Base-by-base conservation (phyloP, 257 asterid genomes). In the Nicotiana tomentosiformis region DNA sequence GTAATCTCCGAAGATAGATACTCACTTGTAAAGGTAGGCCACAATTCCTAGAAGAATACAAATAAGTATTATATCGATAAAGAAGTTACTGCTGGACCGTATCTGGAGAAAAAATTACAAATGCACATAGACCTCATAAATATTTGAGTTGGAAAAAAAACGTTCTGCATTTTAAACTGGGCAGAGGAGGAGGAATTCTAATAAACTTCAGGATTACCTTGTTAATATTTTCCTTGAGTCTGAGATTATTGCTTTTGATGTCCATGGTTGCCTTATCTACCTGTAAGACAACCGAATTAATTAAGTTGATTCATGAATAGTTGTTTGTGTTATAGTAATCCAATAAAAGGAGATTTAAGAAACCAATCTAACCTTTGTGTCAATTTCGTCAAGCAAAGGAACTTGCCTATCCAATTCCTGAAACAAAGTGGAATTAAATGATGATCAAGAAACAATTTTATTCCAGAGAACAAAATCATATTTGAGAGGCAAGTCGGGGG, bases 401-500 rank as follows among this genome's bases (percentile, higher is more conserved):
- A 93, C 97, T 90, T 96, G 97, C 85, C 91, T 88, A 84, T 96
- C 99, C 93, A 96, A 82, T 91, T 96, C 99, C 97, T 93, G 85
- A 58, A 81, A 53, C 26, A 66, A 23, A 65, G 12, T 5, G 43
- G 29, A 30, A 11, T n/a, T 56, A 23, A 5, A 1, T 5, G 66
- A 15, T 67, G 4, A 74, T 67, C 78, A 69, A 49, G 77, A 49
- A 80, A 65, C 65, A 80, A 14, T 29, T 46, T 30, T 58, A 49
- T 81, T 81, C 15, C 67, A 15, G 12, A 49, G 53, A 66, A 51
- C 17, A 11, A 66, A 81, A 65, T 26, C 14, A 51, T 51, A 8
- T 46, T 46, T 72, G 49, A 39, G 39, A 1, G 4, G 60, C 10
- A 72, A 72, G 1, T 46, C 0, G 6, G 62, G 11, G 64, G 23